A percentile compares a stretch with the other conserved stretches of the same genome.
phyloP scores from a whole-genome alignment of 2,329 filamentous ascomycete species.

The Colletotrichum eremochloae region DNA sequence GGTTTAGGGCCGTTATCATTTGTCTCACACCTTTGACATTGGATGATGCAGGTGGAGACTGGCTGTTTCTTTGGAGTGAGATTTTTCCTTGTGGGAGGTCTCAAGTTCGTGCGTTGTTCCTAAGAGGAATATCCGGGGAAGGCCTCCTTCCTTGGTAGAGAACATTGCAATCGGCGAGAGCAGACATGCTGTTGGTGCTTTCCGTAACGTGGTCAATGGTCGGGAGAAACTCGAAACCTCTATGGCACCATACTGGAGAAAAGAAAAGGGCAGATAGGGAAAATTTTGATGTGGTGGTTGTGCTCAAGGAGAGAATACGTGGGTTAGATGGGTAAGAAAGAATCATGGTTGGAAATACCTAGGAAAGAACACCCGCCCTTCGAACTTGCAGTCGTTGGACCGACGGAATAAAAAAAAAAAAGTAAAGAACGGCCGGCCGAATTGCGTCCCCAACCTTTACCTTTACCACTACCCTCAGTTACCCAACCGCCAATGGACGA shows the following conservation, averaged over 20 bases:
- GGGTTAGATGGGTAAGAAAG: not conserved
- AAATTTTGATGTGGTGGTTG: not conserved
- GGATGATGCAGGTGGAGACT: not conserved
- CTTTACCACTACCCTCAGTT: not conserved
- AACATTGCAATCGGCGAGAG: not conserved
- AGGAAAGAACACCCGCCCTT: not conserved
- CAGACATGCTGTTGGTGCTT: not conserved
- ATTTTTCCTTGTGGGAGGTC: not conserved
- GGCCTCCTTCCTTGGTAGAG: not conserved
- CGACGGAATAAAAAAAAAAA: not conserved
- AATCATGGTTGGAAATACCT: not conserved
- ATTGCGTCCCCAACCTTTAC: not conserved
- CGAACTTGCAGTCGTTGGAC: not conserved
- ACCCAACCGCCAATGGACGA: not conserved
- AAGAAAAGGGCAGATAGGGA: not conserved
- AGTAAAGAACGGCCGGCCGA: not conserved
- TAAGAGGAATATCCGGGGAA: not conserved
- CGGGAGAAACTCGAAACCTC: not conserved
- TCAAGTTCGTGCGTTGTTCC: not conserved
- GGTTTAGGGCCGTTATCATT: conserved; percentile 8
- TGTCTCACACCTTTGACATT: conserved; percentile 1
- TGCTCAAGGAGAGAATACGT: not conserved
- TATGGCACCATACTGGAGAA: not conserved
- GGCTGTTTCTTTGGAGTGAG: not conserved
- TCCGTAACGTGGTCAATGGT: not conserved